Conservation (phyloP, 371 early-diverging fungal species). For the Batkoa obscura region DNA sequence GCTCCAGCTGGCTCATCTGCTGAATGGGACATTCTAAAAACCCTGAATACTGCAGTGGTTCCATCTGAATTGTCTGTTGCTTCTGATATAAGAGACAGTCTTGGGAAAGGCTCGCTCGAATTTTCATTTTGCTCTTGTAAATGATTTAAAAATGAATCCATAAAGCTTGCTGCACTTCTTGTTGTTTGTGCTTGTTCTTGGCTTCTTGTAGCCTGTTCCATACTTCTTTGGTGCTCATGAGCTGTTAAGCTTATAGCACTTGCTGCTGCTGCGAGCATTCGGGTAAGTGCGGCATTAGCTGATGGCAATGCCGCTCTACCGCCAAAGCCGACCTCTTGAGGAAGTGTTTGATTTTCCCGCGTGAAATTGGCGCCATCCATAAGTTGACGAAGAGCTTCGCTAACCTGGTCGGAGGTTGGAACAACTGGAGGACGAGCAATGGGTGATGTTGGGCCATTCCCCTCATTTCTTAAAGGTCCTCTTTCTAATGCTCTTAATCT, state of each 20-base stretch:
- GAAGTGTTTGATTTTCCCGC: too few relatives aligned
- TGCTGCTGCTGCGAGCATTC: background rate
- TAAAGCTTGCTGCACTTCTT: background rate
- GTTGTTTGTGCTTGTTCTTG: background rate
- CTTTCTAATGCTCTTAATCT: too few relatives aligned
- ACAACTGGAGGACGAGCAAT: too few relatives aligned
- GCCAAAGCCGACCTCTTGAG: background rate
- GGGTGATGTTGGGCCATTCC: too few relatives aligned
- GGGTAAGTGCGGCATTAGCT: background rate
- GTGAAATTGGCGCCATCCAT: too few relatives aligned
- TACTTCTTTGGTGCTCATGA: background rate
- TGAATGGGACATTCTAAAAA: constrained; percentile 3
- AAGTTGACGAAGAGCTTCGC: too few relatives aligned
- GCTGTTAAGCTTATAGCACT: background rate
- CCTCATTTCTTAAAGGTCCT: too few relatives aligned
- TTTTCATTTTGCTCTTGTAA: background rate
- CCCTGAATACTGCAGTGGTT: background rate
- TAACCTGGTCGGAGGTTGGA: too few relatives aligned
- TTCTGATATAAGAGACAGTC: constrained; percentile 1
- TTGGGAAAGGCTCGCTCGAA: background rate
- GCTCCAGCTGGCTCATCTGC: too few relatives aligned
- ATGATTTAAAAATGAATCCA: constrained; percentile 1
- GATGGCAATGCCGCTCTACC: background rate
- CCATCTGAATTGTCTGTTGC: background rate
- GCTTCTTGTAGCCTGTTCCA: background rate